Conservation (phyloP, 2,329 filamentous ascomycete genomes). For the Colletotrichum sp. region DNA sequence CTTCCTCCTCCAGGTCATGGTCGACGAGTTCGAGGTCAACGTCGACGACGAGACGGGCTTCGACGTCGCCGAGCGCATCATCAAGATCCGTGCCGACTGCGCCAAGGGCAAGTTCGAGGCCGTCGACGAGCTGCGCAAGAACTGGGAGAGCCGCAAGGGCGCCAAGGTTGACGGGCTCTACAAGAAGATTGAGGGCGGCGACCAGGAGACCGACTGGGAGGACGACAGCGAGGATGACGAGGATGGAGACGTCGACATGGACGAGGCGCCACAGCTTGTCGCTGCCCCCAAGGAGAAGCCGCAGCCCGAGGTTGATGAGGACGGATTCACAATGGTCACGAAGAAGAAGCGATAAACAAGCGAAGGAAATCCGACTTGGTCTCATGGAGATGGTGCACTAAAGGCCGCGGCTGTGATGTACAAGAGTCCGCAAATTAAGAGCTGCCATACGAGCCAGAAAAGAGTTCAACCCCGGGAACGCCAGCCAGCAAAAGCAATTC, state of each 20-base stretch:
- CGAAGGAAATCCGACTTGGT: neutral
- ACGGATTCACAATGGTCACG: slow-evolving; percentile 80
- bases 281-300: slow-evolving; percentile 64
- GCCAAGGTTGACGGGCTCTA: slow-evolving; percentile 60
- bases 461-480: slow-evolving; percentile 22
- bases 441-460: slow-evolving; percentile 11
- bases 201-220: slow-evolving; percentile 67
- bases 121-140: slow-evolving; percentile 66
- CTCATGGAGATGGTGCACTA: slow-evolving; percentile 8
- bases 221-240: slow-evolving; percentile 62
- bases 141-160: slow-evolving; percentile 67
- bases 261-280: slow-evolving; percentile 69
- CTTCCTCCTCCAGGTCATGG: slow-evolving; percentile 87
- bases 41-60: slow-evolving; percentile 88
- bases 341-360: slow-evolving; percentile 65
- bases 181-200: slow-evolving; percentile 58
- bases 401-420: slow-evolving; percentile 70
- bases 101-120: slow-evolving; percentile 69
- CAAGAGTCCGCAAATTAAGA: slow-evolving; percentile 75
- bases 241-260: slow-evolving; percentile 68
- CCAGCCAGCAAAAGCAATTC: slow-evolving; percentile 7
- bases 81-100: slow-evolving; percentile 70
- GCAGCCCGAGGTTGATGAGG: slow-evolving; percentile 77
- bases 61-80: slow-evolving; percentile 74
- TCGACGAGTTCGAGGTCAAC: slow-evolving; percentile 93